Evolutionary conservation across 805 yeast genomes (phyloP), one percentile per base, ranked within the genome.

Genomic region (Starmerella khaoyaiensis): DNA sequence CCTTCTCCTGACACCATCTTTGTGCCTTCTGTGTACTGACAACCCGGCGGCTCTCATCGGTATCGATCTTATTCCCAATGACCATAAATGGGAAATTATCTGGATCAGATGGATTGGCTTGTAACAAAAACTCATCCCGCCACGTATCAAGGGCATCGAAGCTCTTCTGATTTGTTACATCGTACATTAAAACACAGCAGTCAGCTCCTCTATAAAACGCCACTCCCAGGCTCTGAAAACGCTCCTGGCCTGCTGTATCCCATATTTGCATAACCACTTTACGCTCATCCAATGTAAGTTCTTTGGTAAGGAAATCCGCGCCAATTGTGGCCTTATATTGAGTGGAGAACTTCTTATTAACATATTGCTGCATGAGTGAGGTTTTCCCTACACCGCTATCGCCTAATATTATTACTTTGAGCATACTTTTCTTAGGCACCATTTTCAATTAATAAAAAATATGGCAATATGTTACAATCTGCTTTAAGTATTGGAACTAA

Each of bases 191-290:
- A 8, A 87, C 95, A 62, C 97, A 90, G 61, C 97, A 90, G 60
- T 90, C 97, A 1, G 97, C 95, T 25, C 97, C 97, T 52, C 98
- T 69, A 60, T 90, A 87, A 58, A 87, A 87, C 0, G 97, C 97
- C 30, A 87, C 96, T 12, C 97, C 97, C 44, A 87, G 66, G 41
- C 93, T 78, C 62, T 90, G 97, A 68, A 87, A 87, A 53, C 98
- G 71, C 61, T 87, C 98, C 64, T 87, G 98, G 25, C 98, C 98
- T 6, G 97, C 97, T 29, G 98, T 87, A 56, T 87, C 98, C 98
- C 98, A 87, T 38, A 90, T 79, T 48, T 64, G 69, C 68, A 79
- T 68, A 17, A 82, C 75, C 7, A 78, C 84, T 46, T 71, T 71
- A 51, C 78, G 79, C 58, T 79, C 90, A 57, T 90, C 97, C 41